Evolutionary conservation across 805 yeast genomes (phyloP).

Genomic region (Ogataea haglerorum): DNA sequence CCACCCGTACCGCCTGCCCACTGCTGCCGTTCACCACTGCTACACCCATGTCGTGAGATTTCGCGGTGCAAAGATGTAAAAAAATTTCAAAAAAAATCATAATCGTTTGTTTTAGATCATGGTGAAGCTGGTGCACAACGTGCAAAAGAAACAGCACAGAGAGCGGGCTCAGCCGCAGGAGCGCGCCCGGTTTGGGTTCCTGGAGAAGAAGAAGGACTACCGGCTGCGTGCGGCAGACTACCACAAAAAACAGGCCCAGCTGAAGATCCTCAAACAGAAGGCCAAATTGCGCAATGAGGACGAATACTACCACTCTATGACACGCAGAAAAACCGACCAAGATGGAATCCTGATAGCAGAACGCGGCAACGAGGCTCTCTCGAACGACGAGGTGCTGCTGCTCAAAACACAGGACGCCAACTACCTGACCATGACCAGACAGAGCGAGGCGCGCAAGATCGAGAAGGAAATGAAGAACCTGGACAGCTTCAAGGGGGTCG

Average conservation of each 20-base stretch:
- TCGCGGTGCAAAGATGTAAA: constrained; percentile 10
- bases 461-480: constrained; percentile 50
- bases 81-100: constrained; percentile 3
- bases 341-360: constrained; percentile 67
- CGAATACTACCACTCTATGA: constrained; percentile 96
- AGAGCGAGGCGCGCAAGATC: constrained; percentile 63
- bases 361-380: constrained; percentile 57
- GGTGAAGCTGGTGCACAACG: constrained; percentile 82
- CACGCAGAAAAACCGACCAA: constrained; percentile 59
- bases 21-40: not conserved
- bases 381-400: constrained; percentile 74
- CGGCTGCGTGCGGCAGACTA: constrained; percentile 52
- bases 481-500: constrained; percentile 49
- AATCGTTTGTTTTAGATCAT: constrained; percentile 32
- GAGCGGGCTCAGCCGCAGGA: constrained; percentile 86
- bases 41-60: not conserved
- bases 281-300: constrained; percentile 81
- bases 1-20: no score
- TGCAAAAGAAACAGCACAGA: constrained; percentile 93
- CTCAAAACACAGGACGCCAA: constrained; percentile 89
- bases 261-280: constrained; percentile 70
- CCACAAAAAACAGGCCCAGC: constrained; percentile 56
- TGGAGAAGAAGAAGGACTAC: constrained; percentile 92
- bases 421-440: constrained; percentile 74
- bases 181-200: constrained; percentile 72